phyloP scores from a whole-genome alignment of 805 yeast genomes.

The Pichia nakasei region DNA sequence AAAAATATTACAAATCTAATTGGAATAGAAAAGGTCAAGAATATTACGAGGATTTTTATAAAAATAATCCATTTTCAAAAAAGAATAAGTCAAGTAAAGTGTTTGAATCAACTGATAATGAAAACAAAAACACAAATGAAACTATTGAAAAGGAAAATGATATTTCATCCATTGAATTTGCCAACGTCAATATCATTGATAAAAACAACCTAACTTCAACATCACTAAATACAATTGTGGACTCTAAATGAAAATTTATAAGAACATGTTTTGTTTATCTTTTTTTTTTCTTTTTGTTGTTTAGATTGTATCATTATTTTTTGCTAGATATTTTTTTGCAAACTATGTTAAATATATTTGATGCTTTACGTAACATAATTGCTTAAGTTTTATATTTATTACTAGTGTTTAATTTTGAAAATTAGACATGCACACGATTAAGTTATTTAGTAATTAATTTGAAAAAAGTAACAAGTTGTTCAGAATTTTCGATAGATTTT shows the following conservation, averaged over 20 bases:
- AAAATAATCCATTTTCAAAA: conserved; percentile 9
- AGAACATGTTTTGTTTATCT: background rate
- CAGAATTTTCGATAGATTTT: conserved; percentile 6
- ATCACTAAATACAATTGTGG: background rate
- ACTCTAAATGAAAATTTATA: background rate
- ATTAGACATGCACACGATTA: no score
- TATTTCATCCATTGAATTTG: background rate
- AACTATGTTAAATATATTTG: no score
- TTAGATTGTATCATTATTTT: no score
- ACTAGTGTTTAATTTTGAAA: background rate
- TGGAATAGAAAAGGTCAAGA: background rate
- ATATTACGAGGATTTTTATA: background rate
- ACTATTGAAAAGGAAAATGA: background rate
- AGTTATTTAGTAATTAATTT: background rate
- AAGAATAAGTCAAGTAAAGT: background rate
- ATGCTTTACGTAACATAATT: no score
- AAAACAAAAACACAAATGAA: background rate
- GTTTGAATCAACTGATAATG: background rate
- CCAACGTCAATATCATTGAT: background rate
- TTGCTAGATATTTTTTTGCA: no score
- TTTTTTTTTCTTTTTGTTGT: background rate
- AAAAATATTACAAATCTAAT: background rate
- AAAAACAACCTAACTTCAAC: background rate
- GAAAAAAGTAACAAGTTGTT: background rate
- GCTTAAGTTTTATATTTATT: background rate